Evolutionary conservation across 2,329 filamentous ascomycete genomes (phyloP).

Genomic region (Tolypocladium tundrense): DNA sequence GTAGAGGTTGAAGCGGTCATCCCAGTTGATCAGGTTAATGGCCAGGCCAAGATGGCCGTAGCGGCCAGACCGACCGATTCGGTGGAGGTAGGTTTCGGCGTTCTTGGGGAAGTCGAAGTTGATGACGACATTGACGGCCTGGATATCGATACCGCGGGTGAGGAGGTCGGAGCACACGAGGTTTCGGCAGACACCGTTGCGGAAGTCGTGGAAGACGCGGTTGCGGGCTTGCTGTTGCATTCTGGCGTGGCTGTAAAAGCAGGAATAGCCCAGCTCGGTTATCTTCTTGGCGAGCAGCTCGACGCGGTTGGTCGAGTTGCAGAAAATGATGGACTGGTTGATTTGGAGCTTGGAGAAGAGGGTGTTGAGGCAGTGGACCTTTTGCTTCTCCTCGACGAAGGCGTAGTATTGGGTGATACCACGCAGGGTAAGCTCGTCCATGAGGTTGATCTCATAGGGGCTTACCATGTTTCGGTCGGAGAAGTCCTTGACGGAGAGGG

Average conservation of each 20-base stretch:
- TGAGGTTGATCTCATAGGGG: slow-evolving; percentile 97
- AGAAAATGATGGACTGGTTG: slow-evolving; percentile 99
- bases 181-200: slow-evolving; percentile 95
- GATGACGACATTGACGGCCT: slow-evolving; percentile 98
- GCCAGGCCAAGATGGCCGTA: slow-evolving; percentile 95
- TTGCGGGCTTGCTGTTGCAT: slow-evolving; percentile 97
- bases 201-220: slow-evolving; percentile 98
- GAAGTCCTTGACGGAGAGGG: slow-evolving; percentile 92
- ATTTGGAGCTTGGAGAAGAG: slow-evolving; percentile 98
- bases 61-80: slow-evolving; percentile 93
- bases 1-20: slow-evolving; percentile 97
- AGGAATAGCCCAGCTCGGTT: slow-evolving; percentile 96
- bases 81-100: slow-evolving; percentile 95
- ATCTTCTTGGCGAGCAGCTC: slow-evolving; percentile 98
- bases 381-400: slow-evolving; percentile 98
- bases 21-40: slow-evolving; percentile 99
- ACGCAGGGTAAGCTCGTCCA: slow-evolving; percentile 96
- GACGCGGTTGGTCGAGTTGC: slow-evolving; percentile 97
- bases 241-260: slow-evolving; percentile 97
- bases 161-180: slow-evolving; percentile 95
- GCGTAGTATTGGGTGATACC: slow-evolving; percentile 99
- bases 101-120: slow-evolving; percentile 99
- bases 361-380: slow-evolving; percentile 97
- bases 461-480: slow-evolving; percentile 96
- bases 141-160: slow-evolving; percentile 98